phyloP scores from a whole-genome alignment of 768 basidiomycete species.

The Tulasnella sp. region DNA sequence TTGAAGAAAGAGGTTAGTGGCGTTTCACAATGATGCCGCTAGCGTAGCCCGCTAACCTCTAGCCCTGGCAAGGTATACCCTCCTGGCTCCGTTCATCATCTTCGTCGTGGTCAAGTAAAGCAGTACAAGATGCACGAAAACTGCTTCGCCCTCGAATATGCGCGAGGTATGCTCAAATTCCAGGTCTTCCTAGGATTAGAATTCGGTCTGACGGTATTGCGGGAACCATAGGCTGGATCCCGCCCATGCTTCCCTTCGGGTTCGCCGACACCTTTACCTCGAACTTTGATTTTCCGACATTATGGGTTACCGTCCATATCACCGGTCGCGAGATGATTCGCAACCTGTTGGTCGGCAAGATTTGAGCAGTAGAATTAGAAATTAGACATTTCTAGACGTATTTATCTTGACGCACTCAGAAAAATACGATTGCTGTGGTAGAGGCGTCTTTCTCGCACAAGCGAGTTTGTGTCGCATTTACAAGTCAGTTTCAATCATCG shows the following conservation, averaged over 20 bases:
- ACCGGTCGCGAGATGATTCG: constrained; percentile 77
- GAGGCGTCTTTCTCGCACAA: not conserved
- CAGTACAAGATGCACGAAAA: constrained; percentile 98
- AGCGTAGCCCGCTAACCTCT: not conserved
- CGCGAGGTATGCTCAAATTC: constrained; percentile 60
- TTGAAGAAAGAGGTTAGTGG: constrained; percentile 68
- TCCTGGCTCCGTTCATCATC: constrained; percentile 78
- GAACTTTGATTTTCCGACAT: constrained; percentile 79
- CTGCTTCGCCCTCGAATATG: constrained; percentile 94
- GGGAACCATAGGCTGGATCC: constrained; percentile 79
- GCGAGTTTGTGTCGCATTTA: not conserved
- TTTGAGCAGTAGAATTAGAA: constrained; percentile 43
- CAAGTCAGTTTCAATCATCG: not conserved
- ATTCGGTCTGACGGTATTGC: not conserved
- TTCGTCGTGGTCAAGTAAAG: constrained; percentile 79
- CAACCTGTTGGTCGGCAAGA: constrained; percentile 83
- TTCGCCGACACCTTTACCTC: constrained; percentile 80
- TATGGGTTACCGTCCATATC: constrained; percentile 60
- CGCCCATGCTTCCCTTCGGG: constrained; percentile 93
- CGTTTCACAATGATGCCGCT: not conserved
- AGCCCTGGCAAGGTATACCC: constrained; percentile 49
- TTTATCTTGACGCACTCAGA: not conserved
- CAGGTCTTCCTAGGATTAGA: not conserved
- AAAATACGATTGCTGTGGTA: not conserved
- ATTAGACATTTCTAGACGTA: not conserved